Base-by-base conservation (phyloP, 2,329 filamentous ascomycete genomes). In the Fusarium acutatum region DNA sequence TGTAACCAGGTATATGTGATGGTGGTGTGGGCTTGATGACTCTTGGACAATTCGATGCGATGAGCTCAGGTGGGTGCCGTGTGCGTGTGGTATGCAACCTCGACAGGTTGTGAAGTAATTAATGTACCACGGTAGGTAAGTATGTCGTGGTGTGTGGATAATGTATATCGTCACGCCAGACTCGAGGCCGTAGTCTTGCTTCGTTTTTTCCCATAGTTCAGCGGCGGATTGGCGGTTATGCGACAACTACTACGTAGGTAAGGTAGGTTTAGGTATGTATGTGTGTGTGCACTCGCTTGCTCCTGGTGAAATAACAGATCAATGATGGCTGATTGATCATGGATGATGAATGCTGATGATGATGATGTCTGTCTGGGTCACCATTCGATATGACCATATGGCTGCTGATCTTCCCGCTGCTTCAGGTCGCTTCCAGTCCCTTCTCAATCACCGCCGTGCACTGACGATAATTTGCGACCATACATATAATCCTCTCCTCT, bases 261-360 rank as follows among this genome's bases (percentile, higher is more conserved):
- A 47, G 44, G 44, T 30, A 47, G 44, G 44, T 22, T 10, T 22
- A 22, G 26, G 44, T 43, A 43, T 43, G n/a, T 43, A 12, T 38
- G 37, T 11, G 15, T 49, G 49, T 14, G 22, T 34, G 28, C 26
- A 30, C 44, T 47, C 52, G 38, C 60, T 73, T 61, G 46, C 28
- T 71, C 61, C 43, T 70, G 38, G 15, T 26, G 49, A 24, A n/a
- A 11, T 52, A 26, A 28, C 17, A n/a, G 34, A 60, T 73, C 52
- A 52, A 58, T 61, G 65, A 70, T 73, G 71, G 43, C 56, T 73
- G 54, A 60, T 71, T 56, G 52, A 71, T 67, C 63, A 69, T 74
- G 68, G 60, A 73, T 74, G 72, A 74, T 74, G 71, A 52, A 26
- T 40, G 66, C 52, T 71, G 66, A 58, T 67, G 63, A 69, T 68